Evolutionary conservation across 495 filamentous ascomycete genomes (phyloP).

Genomic region (Jackrogersella multiformis): DNA sequence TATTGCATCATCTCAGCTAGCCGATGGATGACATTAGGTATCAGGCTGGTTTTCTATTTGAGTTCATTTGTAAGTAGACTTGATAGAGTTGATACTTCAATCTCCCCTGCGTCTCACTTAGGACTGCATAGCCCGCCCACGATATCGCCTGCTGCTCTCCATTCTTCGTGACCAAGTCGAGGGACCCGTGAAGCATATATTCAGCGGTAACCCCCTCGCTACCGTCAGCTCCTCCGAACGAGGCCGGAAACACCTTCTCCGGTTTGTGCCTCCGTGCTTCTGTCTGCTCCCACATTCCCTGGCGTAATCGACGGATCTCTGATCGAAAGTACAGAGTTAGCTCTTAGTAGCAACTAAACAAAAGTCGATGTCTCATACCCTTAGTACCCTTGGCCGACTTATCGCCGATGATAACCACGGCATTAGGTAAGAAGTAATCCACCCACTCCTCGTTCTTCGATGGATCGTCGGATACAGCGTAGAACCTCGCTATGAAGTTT

Average conservation of each 20-base stretch:
- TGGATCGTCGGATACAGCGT: constrained; percentile 49
- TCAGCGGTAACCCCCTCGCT: constrained; percentile 30
- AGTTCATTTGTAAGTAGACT: constrained; percentile 42
- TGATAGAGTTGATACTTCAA: constrained; percentile 43
- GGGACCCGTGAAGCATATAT: constrained; percentile 49
- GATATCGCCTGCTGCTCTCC: constrained; percentile 14
- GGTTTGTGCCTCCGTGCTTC: constrained; percentile 44
- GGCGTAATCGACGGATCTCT: constrained; percentile 39
- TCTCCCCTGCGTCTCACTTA: constrained; percentile 29
- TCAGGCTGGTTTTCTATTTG: constrained; percentile 3
- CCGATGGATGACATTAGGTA: neutral
- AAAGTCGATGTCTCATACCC: constrained; percentile 28
- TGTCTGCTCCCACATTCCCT: constrained; percentile 45
- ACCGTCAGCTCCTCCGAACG: constrained; percentile 21
- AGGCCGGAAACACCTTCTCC: constrained; percentile 48
- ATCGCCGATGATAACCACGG: constrained; percentile 47
- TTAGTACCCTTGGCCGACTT: constrained; percentile 44
- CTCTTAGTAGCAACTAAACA: neutral
- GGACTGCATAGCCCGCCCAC: constrained; percentile 43
- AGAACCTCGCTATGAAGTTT: constrained; percentile 51
- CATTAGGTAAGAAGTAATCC: constrained; percentile 46
- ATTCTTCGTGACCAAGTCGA: constrained; percentile 32
- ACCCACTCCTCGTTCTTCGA: constrained; percentile 52
- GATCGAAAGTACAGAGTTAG: neutral
- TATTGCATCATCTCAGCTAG: constrained; percentile 24